phyloP scores from a whole-genome alignment of 805 yeast species.

The Candida ovalis region DNA sequence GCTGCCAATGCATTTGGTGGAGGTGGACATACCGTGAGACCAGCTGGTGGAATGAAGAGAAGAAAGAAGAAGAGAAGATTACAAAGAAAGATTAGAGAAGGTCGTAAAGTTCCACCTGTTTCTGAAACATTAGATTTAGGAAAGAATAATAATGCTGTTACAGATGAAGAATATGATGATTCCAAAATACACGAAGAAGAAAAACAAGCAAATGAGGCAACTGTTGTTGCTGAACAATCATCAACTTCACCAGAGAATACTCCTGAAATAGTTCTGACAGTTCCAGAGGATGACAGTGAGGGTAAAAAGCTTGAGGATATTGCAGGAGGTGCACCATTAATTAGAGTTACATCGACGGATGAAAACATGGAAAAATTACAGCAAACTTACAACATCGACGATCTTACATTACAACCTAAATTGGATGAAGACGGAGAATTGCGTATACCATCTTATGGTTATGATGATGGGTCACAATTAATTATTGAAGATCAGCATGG shows the following conservation, averaged over 20 bases:
- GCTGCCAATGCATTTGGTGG: slow-evolving; percentile 15
- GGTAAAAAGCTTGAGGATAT: neutral
- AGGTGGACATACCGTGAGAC: slow-evolving; percentile 46
- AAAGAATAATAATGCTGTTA: slow-evolving; percentile 8
- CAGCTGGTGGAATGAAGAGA: slow-evolving; percentile 71
- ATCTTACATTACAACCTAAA: slow-evolving; percentile 26
- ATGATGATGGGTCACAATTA: slow-evolving; percentile 65
- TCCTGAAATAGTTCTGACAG: neutral
- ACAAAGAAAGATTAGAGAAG: slow-evolving; percentile 27
- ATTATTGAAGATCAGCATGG: slow-evolving; percentile 84
- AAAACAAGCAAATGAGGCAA: slow-evolving; percentile 8
- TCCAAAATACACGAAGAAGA: neutral
- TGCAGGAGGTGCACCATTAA: slow-evolving; percentile 3
- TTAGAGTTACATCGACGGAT: slow-evolving; percentile 8
- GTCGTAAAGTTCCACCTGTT: slow-evolving; percentile 30
- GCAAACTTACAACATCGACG: slow-evolving; percentile 16
- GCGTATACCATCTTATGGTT: slow-evolving; percentile 41
- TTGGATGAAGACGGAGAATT: slow-evolving; percentile 33
- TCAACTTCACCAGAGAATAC: slow-evolving; percentile 1
- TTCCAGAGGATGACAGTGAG: neutral
- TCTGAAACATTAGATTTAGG: slow-evolving; percentile 33
- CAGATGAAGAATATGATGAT: slow-evolving; percentile 16
- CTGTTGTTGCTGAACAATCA: neutral
- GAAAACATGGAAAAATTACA: slow-evolving; percentile 12
- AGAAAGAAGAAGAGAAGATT: slow-evolving; percentile 32